These are phyloP conservation scores for Pugionium dolabratum DNA, from an alignment of 345 rosid genomes.

Conservation along the genomic window DNA sequence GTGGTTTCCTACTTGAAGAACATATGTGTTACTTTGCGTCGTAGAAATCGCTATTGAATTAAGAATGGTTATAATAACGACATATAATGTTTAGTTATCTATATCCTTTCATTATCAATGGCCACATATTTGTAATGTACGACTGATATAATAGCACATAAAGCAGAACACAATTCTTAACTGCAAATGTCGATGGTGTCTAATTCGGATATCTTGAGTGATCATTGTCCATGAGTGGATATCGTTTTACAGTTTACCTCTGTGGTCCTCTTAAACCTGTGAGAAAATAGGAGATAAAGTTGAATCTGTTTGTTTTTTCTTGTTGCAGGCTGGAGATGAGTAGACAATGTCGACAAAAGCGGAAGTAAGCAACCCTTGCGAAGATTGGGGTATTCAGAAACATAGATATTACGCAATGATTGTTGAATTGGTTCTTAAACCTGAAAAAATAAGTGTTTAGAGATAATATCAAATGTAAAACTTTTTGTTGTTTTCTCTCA, in stretches of 20 bases:
- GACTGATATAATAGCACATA: constrained; percentile 5
- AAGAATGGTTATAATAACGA: not conserved
- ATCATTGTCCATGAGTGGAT: not conserved
- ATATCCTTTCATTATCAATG: not conserved
- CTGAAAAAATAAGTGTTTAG: constrained; percentile 5
- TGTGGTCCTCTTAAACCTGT: not conserved
- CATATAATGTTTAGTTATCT: not conserved
- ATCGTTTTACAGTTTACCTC: not conserved
- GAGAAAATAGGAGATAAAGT: not conserved
- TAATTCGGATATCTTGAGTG: not conserved
- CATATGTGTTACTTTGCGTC: not conserved
- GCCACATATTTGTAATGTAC: not conserved
- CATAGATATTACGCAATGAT: too few relatives aligned
- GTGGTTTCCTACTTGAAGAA: not conserved
- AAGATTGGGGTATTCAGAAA: too few relatives aligned
- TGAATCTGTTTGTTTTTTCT: not conserved
- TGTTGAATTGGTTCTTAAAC: constrained; percentile 26
- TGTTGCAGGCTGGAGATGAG: constrained; percentile 29
- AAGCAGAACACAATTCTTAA: not conserved
- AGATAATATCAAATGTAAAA: constrained; percentile 12
- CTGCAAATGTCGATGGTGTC: not conserved
- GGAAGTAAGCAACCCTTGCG: too few relatives aligned
- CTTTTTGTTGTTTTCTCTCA: not conserved
- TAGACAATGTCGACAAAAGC: not conserved
- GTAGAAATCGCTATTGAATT: not conserved